Evolutionary conservation across 1,284 basidiomycete species (phyloP), one percentile per base, ranked within the genome.

Genomic region (Fomitopsis schrenkii): DNA sequence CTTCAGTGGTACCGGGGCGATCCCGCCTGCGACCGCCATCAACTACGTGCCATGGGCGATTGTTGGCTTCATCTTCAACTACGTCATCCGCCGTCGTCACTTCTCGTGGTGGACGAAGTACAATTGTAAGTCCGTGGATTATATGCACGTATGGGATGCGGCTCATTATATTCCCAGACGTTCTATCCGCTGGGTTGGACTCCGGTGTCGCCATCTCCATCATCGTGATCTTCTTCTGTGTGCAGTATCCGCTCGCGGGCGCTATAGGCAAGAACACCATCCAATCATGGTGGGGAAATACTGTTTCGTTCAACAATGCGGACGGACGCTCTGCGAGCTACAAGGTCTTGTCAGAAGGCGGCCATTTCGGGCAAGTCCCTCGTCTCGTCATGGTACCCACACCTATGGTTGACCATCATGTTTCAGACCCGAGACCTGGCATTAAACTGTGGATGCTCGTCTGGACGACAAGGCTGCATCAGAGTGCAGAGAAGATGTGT

Each of bases 271-370:
- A 65, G 36, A 72, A 77, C 54, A 86, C 70, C 1, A 73, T 91
- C 52, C 82, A 83, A 64, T 59, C 59, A 3, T 91, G 89, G 90
- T 91, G 89, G 90, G 90, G 90, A 17, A 91, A 91, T 64, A 83
- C 77, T 0, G 83, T 83, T 8, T 78, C 70, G 60, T 60, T 61
- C 57, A 75, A 77, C 8, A 85, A 79, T 41, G 80, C 76, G 3
- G 83, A 85, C 59, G 76, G 66, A 17, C 41, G 57, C 4, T 72
- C 70, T 35, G 60, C 71, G 15, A 72, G 79, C 22, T 55, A 77
- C 59, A 71, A 62, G 58, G 9, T 62, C 1, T 54, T 80, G 9
- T 66, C 72, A 1, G 62, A 59, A 0, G 72, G 77, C 9, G 69
- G 70, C 26, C 73, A 70, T 5, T 83, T 83, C 64, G 82, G 81